These are phyloP conservation scores for Coelastrella sp. DNA, from an alignment of 139 green algal species.

Conservation along the genomic window DNA sequence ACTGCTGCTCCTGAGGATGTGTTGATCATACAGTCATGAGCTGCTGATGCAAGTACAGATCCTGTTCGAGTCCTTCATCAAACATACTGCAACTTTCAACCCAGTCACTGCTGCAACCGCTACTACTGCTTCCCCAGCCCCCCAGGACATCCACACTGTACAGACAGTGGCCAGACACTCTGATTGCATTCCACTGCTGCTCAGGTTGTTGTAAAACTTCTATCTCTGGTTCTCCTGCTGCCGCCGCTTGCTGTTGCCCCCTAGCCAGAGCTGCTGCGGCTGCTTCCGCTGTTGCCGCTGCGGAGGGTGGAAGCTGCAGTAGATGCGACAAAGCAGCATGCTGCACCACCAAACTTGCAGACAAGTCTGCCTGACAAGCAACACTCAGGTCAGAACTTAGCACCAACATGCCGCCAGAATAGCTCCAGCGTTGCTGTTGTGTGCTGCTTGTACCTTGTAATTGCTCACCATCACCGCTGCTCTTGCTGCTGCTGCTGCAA, in stretches of 20 bases:
- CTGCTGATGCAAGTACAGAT: constrained; percentile 1
- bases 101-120: neutral
- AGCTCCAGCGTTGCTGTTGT: neutral
- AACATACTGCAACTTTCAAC: neutral
- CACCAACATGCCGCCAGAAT: neutral
- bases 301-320: neutral
- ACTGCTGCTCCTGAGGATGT: no score
- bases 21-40: neutral
- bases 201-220: neutral
- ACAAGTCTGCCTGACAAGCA: neutral
- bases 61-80: constrained; percentile 6
- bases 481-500: neutral
- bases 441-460: neutral
- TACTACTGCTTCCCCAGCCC: neutral
- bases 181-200: neutral
- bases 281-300: neutral
- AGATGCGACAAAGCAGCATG: neutral
- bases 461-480: neutral
- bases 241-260: neutral
- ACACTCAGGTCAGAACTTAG: neutral
- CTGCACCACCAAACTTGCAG: neutral
- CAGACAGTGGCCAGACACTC: neutral
- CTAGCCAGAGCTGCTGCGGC: constrained; percentile 11
- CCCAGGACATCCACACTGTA: neutral
- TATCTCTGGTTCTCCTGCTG: neutral